Evolutionary conservation across 2,329 filamentous ascomycete genomes (phyloP).

Genomic region (Coniochaeta ligniaria): DNA sequence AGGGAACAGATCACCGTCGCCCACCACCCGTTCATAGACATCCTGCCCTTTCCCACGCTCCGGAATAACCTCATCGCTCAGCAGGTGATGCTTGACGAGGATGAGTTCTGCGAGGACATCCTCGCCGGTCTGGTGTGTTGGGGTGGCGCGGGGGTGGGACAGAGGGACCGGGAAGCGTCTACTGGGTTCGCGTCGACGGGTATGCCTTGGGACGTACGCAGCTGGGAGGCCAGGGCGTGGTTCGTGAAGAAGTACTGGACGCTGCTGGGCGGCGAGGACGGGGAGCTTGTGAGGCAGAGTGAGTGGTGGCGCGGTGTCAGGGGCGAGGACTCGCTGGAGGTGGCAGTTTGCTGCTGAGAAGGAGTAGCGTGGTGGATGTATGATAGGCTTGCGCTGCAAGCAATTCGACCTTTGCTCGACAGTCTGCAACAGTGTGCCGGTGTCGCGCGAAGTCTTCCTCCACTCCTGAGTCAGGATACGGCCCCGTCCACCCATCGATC

Average conservation of each 20-base stretch:
- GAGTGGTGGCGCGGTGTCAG: constrained; percentile 8
- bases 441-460: too few species aligned
- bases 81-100: constrained; percentile 9
- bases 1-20: constrained; percentile 12
- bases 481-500: neutral
- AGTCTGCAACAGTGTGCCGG: too few species aligned
- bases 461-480: neutral
- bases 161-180: constrained; percentile 6
- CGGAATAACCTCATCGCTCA: constrained; percentile 13
- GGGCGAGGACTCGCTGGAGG: constrained; percentile 4
- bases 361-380: too few species aligned
- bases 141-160: constrained; percentile 11
- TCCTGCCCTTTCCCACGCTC: constrained; percentile 17
- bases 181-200: constrained; percentile 10
- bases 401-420: too few species aligned
- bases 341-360: neutral
- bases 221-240: constrained; percentile 10
- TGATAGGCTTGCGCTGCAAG: too few species aligned
- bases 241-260: constrained; percentile 10
- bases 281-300: constrained; percentile 10
- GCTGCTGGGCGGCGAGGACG: constrained; percentile 9
- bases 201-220: constrained; percentile 17
- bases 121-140: constrained; percentile 17
- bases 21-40: constrained; percentile 17
- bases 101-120: constrained; percentile 15